Percentiles rank a stretch among this genome's conserved stretches.
Conservation (phyloP, 169 alveolate genomes). For the Cryptosporidium andersoni region DNA sequence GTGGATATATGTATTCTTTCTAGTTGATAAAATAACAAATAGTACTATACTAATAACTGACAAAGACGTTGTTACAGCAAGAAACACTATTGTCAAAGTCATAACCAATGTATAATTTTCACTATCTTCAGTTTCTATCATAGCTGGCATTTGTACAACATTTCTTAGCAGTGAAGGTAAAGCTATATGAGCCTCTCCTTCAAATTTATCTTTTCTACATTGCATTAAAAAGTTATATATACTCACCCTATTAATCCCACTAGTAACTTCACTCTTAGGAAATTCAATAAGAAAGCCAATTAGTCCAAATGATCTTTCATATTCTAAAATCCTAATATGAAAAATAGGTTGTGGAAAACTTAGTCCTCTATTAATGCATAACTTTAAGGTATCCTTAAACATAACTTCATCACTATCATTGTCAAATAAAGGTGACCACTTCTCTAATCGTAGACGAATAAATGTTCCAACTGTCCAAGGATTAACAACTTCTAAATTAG, state of each 20-base stretch:
- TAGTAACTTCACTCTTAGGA: slow-evolving; percentile 43
- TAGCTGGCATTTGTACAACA: not conserved
- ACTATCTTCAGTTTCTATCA: slow-evolving; percentile 12
- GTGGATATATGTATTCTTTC: slow-evolving; percentile 2
- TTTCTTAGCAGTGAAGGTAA: slow-evolving; percentile 20
- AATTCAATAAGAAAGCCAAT: slow-evolving; percentile 57
- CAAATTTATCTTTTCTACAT: slow-evolving; percentile 62
- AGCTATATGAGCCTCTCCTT: slow-evolving; percentile 67
- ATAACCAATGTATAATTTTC: slow-evolving; percentile 49
- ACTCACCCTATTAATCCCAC: slow-evolving; percentile 7
- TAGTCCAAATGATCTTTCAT: slow-evolving; percentile 42
- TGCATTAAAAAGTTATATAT: slow-evolving; percentile 26
- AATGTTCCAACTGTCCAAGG: slow-evolving; percentile 62
- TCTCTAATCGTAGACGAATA: slow-evolving; percentile 14
- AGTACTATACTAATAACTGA: slow-evolving; percentile 37
- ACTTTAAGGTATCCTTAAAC: slow-evolving; percentile 17
- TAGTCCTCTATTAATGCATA: slow-evolving; percentile 66
- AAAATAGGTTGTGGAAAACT: slow-evolving; percentile 60
- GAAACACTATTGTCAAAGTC: slow-evolving; percentile 50
- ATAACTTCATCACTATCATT: slow-evolving; percentile 16
- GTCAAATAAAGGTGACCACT: slow-evolving; percentile 65
- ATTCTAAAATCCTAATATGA: slow-evolving; percentile 41
- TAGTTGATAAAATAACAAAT: slow-evolving; percentile 30
- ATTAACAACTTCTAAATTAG: not conserved
- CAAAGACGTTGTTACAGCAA: slow-evolving; percentile 61